Conservation (phyloP, 1,139 yeast genomes). For the Hansenula anomala region DNA sequence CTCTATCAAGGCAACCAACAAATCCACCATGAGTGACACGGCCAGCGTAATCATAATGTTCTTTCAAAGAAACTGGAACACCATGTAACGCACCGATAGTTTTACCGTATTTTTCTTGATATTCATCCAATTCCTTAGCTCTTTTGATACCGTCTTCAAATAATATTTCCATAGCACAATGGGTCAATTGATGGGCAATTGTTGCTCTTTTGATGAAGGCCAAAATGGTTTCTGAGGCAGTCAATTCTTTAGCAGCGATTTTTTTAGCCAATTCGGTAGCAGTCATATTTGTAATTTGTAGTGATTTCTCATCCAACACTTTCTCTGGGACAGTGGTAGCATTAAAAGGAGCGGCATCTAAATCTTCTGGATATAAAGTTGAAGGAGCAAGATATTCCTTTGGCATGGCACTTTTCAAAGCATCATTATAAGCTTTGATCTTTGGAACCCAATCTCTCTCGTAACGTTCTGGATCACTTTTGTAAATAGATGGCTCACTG, state of each 20-base stretch:
- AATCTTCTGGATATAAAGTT: constrained; percentile 28
- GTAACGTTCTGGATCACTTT: constrained; percentile 18
- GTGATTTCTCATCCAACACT: constrained; percentile 32
- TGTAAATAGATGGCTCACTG: constrained; percentile 4
- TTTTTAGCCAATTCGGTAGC: constrained; percentile 33
- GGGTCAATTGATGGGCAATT: constrained; percentile 48
- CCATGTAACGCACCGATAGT: constrained; percentile 75
- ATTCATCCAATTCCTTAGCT: constrained; percentile 51
- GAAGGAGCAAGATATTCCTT: constrained; percentile 38
- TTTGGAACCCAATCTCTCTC: constrained; percentile 35
- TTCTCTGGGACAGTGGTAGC: constrained; percentile 34
- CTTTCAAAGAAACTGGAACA: constrained; percentile 72
- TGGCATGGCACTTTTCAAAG: constrained; percentile 35
- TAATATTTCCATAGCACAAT: constrained; percentile 55
- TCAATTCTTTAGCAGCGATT: constrained; percentile 28
- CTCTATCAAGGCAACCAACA: constrained; percentile 48
- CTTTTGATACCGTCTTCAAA: constrained; percentile 51
- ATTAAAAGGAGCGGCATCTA: constrained; percentile 31
- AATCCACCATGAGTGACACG: constrained; percentile 59
- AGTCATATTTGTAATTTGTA: constrained; percentile 19
- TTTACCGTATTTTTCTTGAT: constrained; percentile 48
- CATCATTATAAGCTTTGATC: constrained; percentile 43
- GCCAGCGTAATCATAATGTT: constrained; percentile 58
- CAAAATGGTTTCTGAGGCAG: constrained; percentile 25
- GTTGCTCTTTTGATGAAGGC: constrained; percentile 38